Conservation (phyloP, 2,329 filamentous ascomycete species). For the Simplicillium aogashimaense region DNA sequence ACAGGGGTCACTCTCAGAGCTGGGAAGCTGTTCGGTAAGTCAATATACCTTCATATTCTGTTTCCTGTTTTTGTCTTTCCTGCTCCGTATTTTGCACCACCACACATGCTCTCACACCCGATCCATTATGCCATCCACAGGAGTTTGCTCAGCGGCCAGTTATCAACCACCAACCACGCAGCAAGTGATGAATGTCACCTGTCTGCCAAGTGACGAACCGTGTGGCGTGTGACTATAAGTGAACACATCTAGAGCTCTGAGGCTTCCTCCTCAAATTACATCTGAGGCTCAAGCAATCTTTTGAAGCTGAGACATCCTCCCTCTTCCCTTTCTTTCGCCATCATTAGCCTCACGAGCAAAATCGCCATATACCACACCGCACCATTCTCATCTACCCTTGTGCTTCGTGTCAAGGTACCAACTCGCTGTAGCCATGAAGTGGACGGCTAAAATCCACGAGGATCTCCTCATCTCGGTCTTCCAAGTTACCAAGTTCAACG, state of each 20-base stretch:
- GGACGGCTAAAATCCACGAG: conserved; percentile 30
- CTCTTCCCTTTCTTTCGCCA: conserved; percentile 4
- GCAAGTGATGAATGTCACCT: too few relatives aligned
- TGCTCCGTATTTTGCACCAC: neutral
- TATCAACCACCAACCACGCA: too few relatives aligned
- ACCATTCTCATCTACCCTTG: too few relatives aligned
- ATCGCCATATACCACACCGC: too few relatives aligned
- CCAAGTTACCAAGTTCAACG: conserved; percentile 22
- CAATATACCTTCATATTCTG: conserved; percentile 3
- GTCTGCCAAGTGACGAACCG: too few relatives aligned
- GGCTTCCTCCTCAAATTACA: conserved; percentile 3
- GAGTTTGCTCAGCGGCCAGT: too few relatives aligned
- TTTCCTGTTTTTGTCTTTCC: neutral
- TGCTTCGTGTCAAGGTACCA: too few relatives aligned
- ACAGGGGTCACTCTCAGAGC: conserved; percentile 22
- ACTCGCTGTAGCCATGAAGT: conserved; percentile 19
- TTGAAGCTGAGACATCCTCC: neutral
- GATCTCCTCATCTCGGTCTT: conserved; percentile 32
- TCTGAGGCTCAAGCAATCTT: neutral
- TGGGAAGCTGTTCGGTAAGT: conserved; percentile 37
- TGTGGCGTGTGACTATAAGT: neutral
- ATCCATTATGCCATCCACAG: neutral
- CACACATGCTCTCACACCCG: too few relatives aligned
- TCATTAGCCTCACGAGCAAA: too few relatives aligned
- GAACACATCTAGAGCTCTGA: neutral